Evolutionary conservation across 441 rosid genomes (phyloP).

Genomic region (Croton laevigatus): DNA sequence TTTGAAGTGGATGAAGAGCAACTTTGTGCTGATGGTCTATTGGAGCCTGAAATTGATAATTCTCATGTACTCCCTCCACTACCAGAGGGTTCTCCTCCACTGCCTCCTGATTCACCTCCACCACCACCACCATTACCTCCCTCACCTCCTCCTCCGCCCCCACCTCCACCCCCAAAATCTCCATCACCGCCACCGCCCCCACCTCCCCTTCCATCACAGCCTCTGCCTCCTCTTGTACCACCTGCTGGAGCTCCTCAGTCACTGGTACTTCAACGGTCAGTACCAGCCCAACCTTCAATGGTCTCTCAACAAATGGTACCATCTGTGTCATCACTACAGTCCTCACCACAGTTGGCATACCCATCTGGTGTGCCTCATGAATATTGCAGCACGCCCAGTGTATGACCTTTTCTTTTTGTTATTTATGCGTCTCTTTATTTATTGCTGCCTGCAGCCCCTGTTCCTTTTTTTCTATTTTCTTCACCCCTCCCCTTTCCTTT

Average conservation of each 20-base stretch:
- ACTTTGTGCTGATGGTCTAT: slow-evolving; percentile 31
- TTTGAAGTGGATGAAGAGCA: slow-evolving; percentile 41
- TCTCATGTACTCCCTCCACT: slow-evolving; percentile 39
- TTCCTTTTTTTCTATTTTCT: not conserved
- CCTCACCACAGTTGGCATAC: slow-evolving; percentile 66
- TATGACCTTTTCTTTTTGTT: slow-evolving; percentile 35
- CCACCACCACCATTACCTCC: slow-evolving; percentile 84
- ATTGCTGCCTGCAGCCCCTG: too few species aligned
- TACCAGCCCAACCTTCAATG: slow-evolving; percentile 46
- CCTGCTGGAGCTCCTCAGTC: slow-evolving; percentile 47
- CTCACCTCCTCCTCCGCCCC: slow-evolving; percentile 51
- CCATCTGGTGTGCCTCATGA: slow-evolving; percentile 61
- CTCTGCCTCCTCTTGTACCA: slow-evolving; percentile 42
- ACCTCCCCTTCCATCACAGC: slow-evolving; percentile 35
- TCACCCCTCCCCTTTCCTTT: not conserved
- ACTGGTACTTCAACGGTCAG: slow-evolving; percentile 29
- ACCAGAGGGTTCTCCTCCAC: slow-evolving; percentile 76
- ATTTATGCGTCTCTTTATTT: not conserved
- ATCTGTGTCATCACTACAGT: slow-evolving; percentile 47
- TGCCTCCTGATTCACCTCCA: slow-evolving; percentile 86
- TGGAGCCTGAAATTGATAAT: slow-evolving; percentile 38
- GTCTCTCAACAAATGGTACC: slow-evolving; percentile 43
- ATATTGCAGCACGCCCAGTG: slow-evolving; percentile 46
- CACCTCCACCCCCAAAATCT: slow-evolving; percentile 38
- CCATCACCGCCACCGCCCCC: slow-evolving; percentile 34